Percentiles rank a stretch among this genome's conserved stretches.
Evolutionary conservation across 148 eudicot species (phyloP).

Genomic region (Chenopodium album): DNA sequence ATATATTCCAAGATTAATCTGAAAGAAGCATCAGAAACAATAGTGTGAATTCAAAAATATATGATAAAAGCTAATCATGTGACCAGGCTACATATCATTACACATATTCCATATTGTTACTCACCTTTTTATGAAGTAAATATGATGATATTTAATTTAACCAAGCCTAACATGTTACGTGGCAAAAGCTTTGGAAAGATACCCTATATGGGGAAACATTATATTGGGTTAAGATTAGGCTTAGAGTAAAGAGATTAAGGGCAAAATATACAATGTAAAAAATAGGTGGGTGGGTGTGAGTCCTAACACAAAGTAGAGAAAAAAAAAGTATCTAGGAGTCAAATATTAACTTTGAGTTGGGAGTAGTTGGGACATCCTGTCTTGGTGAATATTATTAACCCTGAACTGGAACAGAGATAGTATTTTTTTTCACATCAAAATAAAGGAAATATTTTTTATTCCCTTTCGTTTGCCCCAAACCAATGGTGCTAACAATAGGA

Average conservation of each 20-base stretch:
- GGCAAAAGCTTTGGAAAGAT: neutral
- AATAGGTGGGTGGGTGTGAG: too few species aligned
- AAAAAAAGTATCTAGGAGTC: neutral
- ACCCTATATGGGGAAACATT: neutral
- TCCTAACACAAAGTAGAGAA: neutral
- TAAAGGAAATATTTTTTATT: too few species aligned
- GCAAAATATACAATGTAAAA: neutral
- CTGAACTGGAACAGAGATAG: neutral
- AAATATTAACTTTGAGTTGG: neutral
- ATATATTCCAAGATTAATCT: constrained; percentile 89
- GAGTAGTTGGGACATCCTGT: neutral
- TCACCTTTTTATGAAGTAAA: neutral
- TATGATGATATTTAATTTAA: neutral
- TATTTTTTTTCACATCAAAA: neutral
- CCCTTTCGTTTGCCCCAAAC: too few species aligned
- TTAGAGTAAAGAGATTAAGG: neutral
- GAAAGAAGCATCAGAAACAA: constrained; percentile 31
- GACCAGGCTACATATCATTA: neutral
- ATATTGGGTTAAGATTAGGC: neutral
- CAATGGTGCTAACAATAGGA: neutral
- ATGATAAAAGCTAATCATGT: neutral
- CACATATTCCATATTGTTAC: neutral
- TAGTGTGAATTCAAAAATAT: neutral
- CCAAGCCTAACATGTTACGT: neutral
- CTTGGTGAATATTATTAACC: neutral